Conservation (phyloP, 768 basidiomycete genomes). For the Strobilomyces echinocephalus region DNA sequence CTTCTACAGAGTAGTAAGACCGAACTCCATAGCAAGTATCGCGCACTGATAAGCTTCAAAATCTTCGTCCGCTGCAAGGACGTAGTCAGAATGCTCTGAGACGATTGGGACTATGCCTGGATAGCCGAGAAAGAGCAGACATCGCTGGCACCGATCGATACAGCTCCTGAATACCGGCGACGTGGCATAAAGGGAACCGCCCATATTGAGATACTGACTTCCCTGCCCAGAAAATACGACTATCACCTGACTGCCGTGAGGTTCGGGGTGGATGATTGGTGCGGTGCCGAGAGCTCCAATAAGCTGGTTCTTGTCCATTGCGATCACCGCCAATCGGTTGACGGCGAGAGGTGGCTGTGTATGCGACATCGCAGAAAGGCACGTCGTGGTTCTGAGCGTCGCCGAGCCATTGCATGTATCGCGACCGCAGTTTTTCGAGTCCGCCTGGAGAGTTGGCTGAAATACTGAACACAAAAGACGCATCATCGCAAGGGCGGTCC, state of each 20-base stretch:
- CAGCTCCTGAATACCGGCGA: constrained; percentile 21
- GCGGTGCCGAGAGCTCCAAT: no score
- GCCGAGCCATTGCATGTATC: no score
- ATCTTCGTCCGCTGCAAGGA: constrained; percentile 30
- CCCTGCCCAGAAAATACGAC: constrained; percentile 79
- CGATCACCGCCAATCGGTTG: no score
- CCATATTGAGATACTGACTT: constrained; percentile 64
- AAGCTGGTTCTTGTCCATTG: no score
- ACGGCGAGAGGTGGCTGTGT: no score
- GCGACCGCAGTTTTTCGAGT: no score
- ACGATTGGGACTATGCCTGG: constrained; percentile 47
- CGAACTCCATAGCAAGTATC: constrained; percentile 59
- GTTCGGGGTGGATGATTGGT: constrained; percentile 28
- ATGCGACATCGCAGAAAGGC: no score
- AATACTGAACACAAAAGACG: no score
- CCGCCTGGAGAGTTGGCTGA: no score
- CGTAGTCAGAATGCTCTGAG: constrained; percentile 21
- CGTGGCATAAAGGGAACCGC: constrained; percentile 47
- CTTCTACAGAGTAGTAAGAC: constrained; percentile 59
- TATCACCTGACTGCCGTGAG: constrained; percentile 34
- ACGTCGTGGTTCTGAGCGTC: no score
- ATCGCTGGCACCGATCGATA: constrained; percentile 56
- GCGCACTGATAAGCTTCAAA: constrained; percentile 49
- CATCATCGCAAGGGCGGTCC: no score
- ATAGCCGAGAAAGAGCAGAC: constrained; percentile 47